phyloP scores from a whole-genome alignment of 177 flowering plant species.

The Vitis hybrid region DNA sequence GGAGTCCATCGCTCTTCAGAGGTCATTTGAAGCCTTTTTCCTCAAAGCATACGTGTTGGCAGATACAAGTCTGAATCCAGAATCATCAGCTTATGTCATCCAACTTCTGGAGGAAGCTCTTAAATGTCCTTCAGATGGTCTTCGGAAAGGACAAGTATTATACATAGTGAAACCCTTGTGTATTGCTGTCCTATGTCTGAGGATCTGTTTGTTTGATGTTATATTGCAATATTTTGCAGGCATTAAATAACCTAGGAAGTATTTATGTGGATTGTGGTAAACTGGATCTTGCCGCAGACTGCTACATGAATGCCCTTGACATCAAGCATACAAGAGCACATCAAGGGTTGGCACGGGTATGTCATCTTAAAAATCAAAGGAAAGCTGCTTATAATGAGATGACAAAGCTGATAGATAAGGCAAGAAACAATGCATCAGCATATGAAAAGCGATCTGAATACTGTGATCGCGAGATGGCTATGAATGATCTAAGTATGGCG shows the following conservation, averaged over 20 bases:
- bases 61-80: constrained; percentile 57
- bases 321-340: constrained; percentile 64
- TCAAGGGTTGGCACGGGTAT: constrained; percentile 65
- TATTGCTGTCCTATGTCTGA: neutral
- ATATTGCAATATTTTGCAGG: constrained; percentile 28
- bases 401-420: constrained; percentile 57
- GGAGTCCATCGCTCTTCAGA: constrained; percentile 60
- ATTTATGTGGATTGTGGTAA: constrained; percentile 44
- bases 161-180: neutral
- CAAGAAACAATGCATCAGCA: constrained; percentile 50
- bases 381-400: constrained; percentile 68
- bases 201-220: constrained; percentile 1
- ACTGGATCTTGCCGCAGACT: constrained; percentile 38
- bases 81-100: constrained; percentile 53
- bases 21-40: constrained; percentile 89
- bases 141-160: constrained; percentile 55
- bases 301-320: constrained; percentile 49
- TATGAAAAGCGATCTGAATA: constrained; percentile 70
- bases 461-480: constrained; percentile 53
- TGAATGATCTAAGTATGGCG: constrained; percentile 40
- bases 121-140: constrained; percentile 50
- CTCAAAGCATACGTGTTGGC: constrained; percentile 82
- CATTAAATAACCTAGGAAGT: constrained; percentile 46
- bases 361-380: constrained; percentile 37
- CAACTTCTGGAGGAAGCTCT: constrained; percentile 48